These are phyloP conservation scores for Sporothrix euskadiensis DNA, from an alignment of 2,329 filamentous ascomycete species.

Conservation along the genomic window DNA sequence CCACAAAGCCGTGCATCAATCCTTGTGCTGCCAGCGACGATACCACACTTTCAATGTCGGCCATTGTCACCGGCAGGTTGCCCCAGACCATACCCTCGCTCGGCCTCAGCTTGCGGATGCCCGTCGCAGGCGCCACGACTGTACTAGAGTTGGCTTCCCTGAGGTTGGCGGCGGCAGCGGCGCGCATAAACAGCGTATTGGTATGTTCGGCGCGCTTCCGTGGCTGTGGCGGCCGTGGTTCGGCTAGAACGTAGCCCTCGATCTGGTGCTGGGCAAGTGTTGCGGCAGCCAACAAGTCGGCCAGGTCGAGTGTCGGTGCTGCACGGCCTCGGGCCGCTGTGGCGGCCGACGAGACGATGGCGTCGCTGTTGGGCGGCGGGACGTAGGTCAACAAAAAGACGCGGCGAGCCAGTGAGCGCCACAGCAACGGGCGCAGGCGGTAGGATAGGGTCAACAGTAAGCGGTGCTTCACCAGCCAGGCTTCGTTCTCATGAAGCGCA, in stretches of 20 bases:
- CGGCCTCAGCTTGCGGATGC: slow-evolving; percentile 52
- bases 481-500: slow-evolving; percentile 62
- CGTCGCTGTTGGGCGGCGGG: slow-evolving; percentile 49
- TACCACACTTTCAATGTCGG: slow-evolving; percentile 75
- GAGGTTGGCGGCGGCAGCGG: slow-evolving; percentile 38
- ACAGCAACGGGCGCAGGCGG: slow-evolving; percentile 77
- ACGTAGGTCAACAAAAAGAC: slow-evolving; percentile 77
- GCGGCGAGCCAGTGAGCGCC: slow-evolving; percentile 77
- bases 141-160: slow-evolving; percentile 32
- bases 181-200: slow-evolving; percentile 54
- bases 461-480: slow-evolving; percentile 75
- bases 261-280: slow-evolving; percentile 64
- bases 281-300: slow-evolving; percentile 65
- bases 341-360: slow-evolving; percentile 24
- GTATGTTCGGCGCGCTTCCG: slow-evolving; percentile 46
- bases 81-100: slow-evolving; percentile 65
- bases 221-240: slow-evolving; percentile 37
- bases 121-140: slow-evolving; percentile 52
- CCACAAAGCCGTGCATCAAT: slow-evolving; percentile 79
- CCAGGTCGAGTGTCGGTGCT: slow-evolving; percentile 73
- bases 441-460: slow-evolving; percentile 75
- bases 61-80: slow-evolving; percentile 58
- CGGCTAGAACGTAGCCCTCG: slow-evolving; percentile 56
- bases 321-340: slow-evolving; percentile 55
- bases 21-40: slow-evolving; percentile 77